Evolutionary conservation across 2,329 filamentous ascomycete genomes (phyloP), one percentile per base, ranked within the genome.

Genomic region (Neofusicoccum ribis): DNA sequence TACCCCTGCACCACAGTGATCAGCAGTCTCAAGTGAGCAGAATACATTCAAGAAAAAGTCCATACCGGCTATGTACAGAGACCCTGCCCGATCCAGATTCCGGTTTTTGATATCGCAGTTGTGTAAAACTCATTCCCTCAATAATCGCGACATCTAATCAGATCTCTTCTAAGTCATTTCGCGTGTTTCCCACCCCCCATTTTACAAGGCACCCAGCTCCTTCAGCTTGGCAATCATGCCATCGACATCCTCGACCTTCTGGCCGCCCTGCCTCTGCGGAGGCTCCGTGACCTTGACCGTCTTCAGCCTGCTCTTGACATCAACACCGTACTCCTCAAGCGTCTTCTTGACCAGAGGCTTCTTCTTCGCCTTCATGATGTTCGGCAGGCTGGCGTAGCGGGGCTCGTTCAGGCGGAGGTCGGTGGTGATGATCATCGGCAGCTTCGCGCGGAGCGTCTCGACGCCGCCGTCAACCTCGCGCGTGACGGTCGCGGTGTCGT

Each of bases 361-460:
- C 91, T 98, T 99, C 91, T 99, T 99, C 62, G 95, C 95, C 89
- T 98, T 99, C 95, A 99, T 99, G 70, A 99, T 98, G 77, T 98
- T 98, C 59, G 93, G 94, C 86, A 99, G 79, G 79, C 88, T 97
- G 23, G 94, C 95, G 78, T 97, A 99, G 69, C 95, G 85, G 66
- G 95, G 95, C 86, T 96, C 92, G 76, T 99, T 99, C 78, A 99
- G 82, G 61, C 95, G 84, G 81, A 99, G 79, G 83, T 99, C 95
- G 68, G 95, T 97, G 67, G 95, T 99, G 72, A 99, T 91, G 61
- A 99, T 83, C 88, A 98, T 89, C 0, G 95, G 95, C 79, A 99
- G 81, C 83, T 90, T 91, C 1, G 91, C 89, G 78, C 85, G 86
- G 64, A 99, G 83, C 68, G 93, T 97, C 85, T 98, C 95, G 43